Evolutionary conservation across 495 filamentous ascomycete species (phyloP).

Genomic region (Neurospora intermedia): DNA sequence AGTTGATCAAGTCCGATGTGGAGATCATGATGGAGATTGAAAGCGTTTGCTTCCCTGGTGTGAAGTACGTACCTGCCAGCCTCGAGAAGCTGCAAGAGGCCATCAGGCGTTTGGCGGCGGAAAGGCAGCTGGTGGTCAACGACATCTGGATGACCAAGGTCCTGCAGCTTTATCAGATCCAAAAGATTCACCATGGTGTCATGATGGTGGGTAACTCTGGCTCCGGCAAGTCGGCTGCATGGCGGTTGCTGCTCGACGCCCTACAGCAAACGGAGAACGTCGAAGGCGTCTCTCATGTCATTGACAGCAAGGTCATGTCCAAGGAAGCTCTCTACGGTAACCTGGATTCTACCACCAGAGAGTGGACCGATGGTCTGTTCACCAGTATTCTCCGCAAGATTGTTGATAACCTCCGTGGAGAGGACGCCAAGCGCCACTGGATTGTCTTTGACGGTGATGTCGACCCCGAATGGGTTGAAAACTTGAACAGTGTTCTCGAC

Average conservation of each 20-base stretch:
- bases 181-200: constrained; percentile 94
- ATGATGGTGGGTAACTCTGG: constrained; percentile 99
- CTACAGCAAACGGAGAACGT: constrained; percentile 81
- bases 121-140: constrained; percentile 75
- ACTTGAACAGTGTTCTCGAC: constrained; percentile 96
- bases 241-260: constrained; percentile 89
- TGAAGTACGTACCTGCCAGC: constrained; percentile 84
- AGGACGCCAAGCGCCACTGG: constrained; percentile 95
- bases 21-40: constrained; percentile 81
- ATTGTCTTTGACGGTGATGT: constrained; percentile 99
- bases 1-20: constrained; percentile 85
- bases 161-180: constrained; percentile 93
- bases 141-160: constrained; percentile 96
- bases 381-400: constrained; percentile 97
- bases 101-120: constrained; percentile 69
- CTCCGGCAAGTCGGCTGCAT: constrained; percentile 87
- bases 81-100: constrained; percentile 67
- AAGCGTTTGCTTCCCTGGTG: constrained; percentile 75
- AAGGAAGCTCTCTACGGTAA: constrained; percentile 95
- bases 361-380: constrained; percentile 98
- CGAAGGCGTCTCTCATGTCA: constrained; percentile 93
- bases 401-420: constrained; percentile 94
- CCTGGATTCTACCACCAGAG: constrained; percentile 88
- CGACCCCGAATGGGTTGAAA: constrained; percentile 98
- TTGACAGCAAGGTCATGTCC: constrained; percentile 99